Conservation (phyloP, 2,329 filamentous ascomycete species). For the Apiospora malaysiana region DNA sequence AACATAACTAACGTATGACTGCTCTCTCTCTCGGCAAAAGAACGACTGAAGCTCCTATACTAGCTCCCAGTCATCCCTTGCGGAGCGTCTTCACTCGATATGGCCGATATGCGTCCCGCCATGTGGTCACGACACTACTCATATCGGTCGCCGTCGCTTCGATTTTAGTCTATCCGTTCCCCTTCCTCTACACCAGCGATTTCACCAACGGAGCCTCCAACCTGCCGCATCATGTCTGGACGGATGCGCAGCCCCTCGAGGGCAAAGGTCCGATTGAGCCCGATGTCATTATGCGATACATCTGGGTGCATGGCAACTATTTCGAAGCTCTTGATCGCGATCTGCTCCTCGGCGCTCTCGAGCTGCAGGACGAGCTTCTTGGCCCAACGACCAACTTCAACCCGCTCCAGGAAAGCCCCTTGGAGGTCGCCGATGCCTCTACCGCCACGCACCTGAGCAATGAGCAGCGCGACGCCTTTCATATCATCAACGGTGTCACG, state of each 20-base stretch:
- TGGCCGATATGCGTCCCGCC: constrained; percentile 71
- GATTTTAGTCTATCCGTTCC: constrained; percentile 74
- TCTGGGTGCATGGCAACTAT: constrained; percentile 82
- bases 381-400: constrained; percentile 63
- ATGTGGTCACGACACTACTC: constrained; percentile 77
- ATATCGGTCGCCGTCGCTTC: constrained; percentile 75
- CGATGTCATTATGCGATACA: constrained; percentile 81
- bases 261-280: constrained; percentile 56
- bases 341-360: constrained; percentile 69
- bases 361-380: constrained; percentile 73
- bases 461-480: constrained; percentile 58
- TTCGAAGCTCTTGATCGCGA: constrained; percentile 75
- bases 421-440: constrained; percentile 34
- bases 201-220: constrained; percentile 74
- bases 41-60: constrained; percentile 74
- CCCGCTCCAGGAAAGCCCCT: constrained; percentile 47
- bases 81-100: constrained; percentile 70
- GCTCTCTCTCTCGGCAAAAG: constrained; percentile 45
- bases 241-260: constrained; percentile 69
- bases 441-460: constrained; percentile 44
- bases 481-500: constrained; percentile 64
- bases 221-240: constrained; percentile 82
- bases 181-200: constrained; percentile 76
- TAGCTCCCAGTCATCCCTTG: constrained; percentile 69
- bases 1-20: background rate